Conservation (phyloP, 2,329 filamentous ascomycete genomes). For the Sarocladium strictum region DNA sequence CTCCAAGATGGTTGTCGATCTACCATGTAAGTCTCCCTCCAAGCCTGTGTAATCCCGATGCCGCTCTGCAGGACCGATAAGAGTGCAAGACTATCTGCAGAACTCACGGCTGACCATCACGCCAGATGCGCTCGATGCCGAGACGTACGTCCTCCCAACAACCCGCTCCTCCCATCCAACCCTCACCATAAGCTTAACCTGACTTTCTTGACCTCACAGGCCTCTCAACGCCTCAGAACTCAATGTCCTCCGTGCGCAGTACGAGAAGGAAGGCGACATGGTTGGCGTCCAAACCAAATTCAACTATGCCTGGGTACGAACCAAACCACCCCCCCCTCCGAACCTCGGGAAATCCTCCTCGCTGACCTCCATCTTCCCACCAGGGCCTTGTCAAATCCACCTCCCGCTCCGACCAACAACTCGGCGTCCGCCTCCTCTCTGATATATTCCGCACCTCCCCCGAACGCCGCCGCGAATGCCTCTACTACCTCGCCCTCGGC, state of each 20-base stretch:
- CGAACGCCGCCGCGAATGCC: slow-evolving; percentile 91
- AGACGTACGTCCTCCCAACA: slow-evolving; percentile 59
- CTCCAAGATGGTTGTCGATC: slow-evolving; percentile 38
- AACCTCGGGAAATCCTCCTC: background rate
- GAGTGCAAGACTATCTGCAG: too few species aligned
- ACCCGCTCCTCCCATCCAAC: background rate
- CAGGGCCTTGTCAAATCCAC: slow-evolving; percentile 94
- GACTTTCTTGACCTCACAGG: slow-evolving; percentile 40
- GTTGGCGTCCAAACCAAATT: slow-evolving; percentile 98
- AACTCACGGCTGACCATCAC: background rate
- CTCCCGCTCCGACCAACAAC: slow-evolving; percentile 78
- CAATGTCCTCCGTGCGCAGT: slow-evolving; percentile 86
- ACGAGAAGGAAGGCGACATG: slow-evolving; percentile 95
- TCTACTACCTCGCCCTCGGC: slow-evolving; percentile 94
- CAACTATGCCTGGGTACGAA: slow-evolving; percentile 98
- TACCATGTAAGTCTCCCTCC: slow-evolving; percentile 37
- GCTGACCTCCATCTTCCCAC: background rate
- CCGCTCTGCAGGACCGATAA: too few species aligned
- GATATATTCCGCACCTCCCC: slow-evolving; percentile 94
- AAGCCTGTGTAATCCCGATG: too few species aligned
- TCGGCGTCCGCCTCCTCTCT: slow-evolving; percentile 86
- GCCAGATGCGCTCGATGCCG: slow-evolving; percentile 91
- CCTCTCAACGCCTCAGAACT: slow-evolving; percentile 89
- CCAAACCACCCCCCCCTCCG: slow-evolving; percentile 18
- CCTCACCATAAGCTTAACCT: slow-evolving; percentile 9